These are phyloP conservation scores for Laguncularia racemosa DNA, from an alignment of 345 rosid species.

Conservation along the genomic window DNA sequence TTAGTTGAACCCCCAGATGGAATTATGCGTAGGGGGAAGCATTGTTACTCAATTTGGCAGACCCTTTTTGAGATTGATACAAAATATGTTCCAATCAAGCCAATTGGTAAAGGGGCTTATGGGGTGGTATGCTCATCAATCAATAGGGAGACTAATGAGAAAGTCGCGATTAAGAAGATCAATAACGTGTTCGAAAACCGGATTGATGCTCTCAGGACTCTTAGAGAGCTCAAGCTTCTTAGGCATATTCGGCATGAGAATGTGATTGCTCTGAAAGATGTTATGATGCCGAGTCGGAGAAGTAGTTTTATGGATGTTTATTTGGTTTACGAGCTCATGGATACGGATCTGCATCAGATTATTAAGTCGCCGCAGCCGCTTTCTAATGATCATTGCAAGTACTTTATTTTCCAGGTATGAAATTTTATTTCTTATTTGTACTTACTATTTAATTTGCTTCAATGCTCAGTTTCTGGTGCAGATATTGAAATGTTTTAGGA, in stretches of 20 bases:
- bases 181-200: conserved; percentile 74
- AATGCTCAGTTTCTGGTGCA: not conserved
- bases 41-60: conserved; percentile 75
- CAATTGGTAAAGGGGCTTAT: conserved; percentile 81
- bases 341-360: conserved; percentile 83
- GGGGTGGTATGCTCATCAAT: conserved; percentile 85
- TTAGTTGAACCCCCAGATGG: conserved; percentile 89
- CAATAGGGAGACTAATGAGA: conserved; percentile 67
- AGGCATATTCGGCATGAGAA: conserved; percentile 75
- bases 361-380: conserved; percentile 68
- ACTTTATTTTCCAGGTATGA: conserved; percentile 72
- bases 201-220: conserved; percentile 51
- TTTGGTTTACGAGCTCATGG: conserved; percentile 90
- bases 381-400: conserved; percentile 73
- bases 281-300: conserved; percentile 60
- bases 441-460: not conserved
- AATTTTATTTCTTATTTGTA: not conserved
- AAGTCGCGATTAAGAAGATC: conserved; percentile 84
- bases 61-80: conserved; percentile 81
- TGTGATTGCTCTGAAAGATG: conserved; percentile 75
- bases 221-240: conserved; percentile 75
- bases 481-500: not conserved
- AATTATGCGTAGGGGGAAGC: conserved; percentile 51
- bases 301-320: conserved; percentile 72
- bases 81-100: conserved; percentile 81